Evolutionary conservation across 1,284 basidiomycete genomes (phyloP), one percentile per base, ranked within the genome.

Genomic region (Moesziomyces sp.): DNA sequence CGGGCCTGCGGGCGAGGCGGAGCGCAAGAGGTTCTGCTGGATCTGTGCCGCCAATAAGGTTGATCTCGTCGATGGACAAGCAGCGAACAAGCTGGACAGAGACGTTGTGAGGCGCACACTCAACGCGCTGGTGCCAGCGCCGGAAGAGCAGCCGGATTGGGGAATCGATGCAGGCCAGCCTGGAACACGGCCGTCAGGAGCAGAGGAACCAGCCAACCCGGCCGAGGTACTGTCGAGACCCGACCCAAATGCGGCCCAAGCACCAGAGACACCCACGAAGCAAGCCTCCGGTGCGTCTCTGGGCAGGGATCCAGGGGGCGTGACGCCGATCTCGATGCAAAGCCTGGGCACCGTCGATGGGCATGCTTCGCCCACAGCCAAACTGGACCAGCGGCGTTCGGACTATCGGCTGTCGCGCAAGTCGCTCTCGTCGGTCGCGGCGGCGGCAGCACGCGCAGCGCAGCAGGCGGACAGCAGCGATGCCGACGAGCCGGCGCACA

Each of bases 11-110:
- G 54, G 42, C 5, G 76, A 78, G 51, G 55, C 23, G 30, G 69
- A 58, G 44, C 56, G 55, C n/a, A 58, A 30, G 52, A 60, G 69
- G 23, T 81, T 81, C 52, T 76, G 69, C 51, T 81, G 78, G 79
- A 62, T 80, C 9, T 78, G 75, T 40, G 77, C 74, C 14, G 78
- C 64, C 11, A 77, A 77, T 50, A 80, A 80, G 58, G 26, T 49
- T 3, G 79, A 80, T 55, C 46, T 80, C n/a, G 3, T 68, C 5
- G 42, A 57, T 4, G 34, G 34, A 0, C 30, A 30, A 5, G 19
- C 23, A 18, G 18, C 19, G 11, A 16, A 5, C 6, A 43, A 18
- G 19, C 40, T 65, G 23, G 48, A 63, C 8, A 40, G 69, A 9
- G 48, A 26, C 1, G 21, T n/a, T n/a, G 64, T 70, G 40, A 38